Evolutionary conservation across 2,329 filamentous ascomycete species (phyloP), one percentile per base, ranked within the genome.

Genomic region (Venturiaceae sp.): DNA sequence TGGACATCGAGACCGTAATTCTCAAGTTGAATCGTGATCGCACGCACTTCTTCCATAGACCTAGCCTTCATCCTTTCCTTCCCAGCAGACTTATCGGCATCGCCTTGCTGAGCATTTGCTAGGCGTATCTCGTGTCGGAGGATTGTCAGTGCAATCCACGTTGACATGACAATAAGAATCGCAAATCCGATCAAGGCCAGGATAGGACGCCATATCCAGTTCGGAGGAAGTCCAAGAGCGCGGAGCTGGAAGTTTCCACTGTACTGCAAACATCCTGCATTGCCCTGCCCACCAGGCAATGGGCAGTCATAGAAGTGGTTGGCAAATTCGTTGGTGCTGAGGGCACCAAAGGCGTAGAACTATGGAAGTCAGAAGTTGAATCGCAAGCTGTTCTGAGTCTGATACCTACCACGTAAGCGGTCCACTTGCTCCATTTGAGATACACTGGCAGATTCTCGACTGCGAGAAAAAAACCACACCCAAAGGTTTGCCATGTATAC

Each of bases 391-490:
- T n/a, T n/a, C n/a, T n/a, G n/a, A n/a, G n/a, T n/a, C 79, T n/a
- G n/a, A n/a, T n/a, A 39, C 37, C 21, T 39, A 39, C 37, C 23
- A 80, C 78, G 62, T 84, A 86, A 1, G 82, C 80, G 26, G 79
- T 78, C 75, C 83, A 87, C 66, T 90, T 80, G 26, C 79, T 78
- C 75, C 83, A 87, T 66, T 90, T 78, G n/a, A 90, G 82, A 64
- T 90, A 92, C 1, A 91, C 76, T 0, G 88, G 86, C 3, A 92
- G 87, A 5, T 84, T 83, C 57, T 88, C 83, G 11, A 79, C 78
- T 67, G 91, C 87, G 14, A 91, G 83, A 63, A 92, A 91, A 69
- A 86, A 90, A 1, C 88, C 88, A 62, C 87, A 90, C 0, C 84
- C 84, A 74, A 90, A 83, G 1, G 81, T 86, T 66, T 92, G 88